These are phyloP conservation scores for Dittrichia graveolens DNA, from an alignment of 129 eudicot species.

Conservation along the genomic window DNA sequence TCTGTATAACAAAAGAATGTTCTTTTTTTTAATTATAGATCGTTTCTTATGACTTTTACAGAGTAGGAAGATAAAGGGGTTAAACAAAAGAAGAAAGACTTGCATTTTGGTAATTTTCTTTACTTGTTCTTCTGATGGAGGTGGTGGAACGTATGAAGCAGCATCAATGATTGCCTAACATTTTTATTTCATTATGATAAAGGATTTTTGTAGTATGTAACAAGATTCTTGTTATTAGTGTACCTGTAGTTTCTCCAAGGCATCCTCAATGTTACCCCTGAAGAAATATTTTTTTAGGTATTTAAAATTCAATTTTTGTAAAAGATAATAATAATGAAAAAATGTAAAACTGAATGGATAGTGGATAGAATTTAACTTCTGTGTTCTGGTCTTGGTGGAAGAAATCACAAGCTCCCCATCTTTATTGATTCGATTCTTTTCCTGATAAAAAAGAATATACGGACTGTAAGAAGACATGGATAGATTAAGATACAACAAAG, in stretches of 20 bases:
- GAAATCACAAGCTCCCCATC: slow-evolving; percentile 93
- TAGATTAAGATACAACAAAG: not conserved
- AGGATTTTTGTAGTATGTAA: not conserved
- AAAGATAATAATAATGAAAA: not conserved
- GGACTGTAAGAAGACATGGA: not conserved
- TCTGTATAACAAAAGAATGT: slow-evolving; percentile 35
- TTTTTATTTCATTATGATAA: slow-evolving; percentile 21
- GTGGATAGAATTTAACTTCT: slow-evolving; percentile 54
- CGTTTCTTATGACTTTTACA: not conserved
- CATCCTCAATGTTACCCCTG: slow-evolving; percentile 88
- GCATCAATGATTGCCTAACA: slow-evolving; percentile 84
- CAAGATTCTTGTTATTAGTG: not conserved
- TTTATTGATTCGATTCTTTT: slow-evolving; percentile 90
- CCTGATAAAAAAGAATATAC: slow-evolving; percentile 45
- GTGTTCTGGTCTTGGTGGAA: slow-evolving; percentile 85
- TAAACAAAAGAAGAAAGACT: slow-evolving; percentile 14
- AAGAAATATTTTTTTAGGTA: slow-evolving; percentile 16
- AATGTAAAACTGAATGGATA: slow-evolving; percentile 10
- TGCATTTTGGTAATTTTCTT: slow-evolving; percentile 78
- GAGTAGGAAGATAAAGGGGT: not conserved
- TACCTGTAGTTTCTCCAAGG: slow-evolving; percentile 85
- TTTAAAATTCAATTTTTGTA: slow-evolving; percentile 20
- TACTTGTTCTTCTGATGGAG: slow-evolving; percentile 83
- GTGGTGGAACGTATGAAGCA: slow-evolving; percentile 94
- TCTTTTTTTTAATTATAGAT: not conserved